Conservation (phyloP, 2,329 filamentous ascomycete genomes). For the Nemania serpens region DNA sequence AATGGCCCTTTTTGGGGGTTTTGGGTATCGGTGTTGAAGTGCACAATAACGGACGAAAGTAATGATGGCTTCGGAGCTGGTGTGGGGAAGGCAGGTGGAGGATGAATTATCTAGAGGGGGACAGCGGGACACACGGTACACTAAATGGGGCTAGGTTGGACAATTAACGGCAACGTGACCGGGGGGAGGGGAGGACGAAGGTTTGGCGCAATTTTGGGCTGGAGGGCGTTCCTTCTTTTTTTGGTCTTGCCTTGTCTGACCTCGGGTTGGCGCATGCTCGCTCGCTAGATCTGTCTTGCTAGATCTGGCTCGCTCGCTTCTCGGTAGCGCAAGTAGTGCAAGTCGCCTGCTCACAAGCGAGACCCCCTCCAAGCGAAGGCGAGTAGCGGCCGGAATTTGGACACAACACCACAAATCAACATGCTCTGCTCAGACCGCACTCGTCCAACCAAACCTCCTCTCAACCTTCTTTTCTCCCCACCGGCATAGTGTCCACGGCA, state of each 20-base stretch:
- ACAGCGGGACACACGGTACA: slow-evolving; percentile 22
- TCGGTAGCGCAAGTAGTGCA: slow-evolving; percentile 39
- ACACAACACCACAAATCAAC: slow-evolving; percentile 24
- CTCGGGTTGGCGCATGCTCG: slow-evolving; percentile 27
- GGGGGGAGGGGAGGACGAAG: not conserved
- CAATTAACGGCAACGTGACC: slow-evolving; percentile 8
- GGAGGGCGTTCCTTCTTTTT: slow-evolving; percentile 13
- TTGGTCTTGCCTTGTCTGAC: slow-evolving; percentile 25
- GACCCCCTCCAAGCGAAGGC: slow-evolving; percentile 40
- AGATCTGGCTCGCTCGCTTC: slow-evolving; percentile 40
- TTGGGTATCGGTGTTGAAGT: not conserved
- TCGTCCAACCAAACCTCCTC: not conserved
- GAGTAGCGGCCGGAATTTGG: slow-evolving; percentile 14
- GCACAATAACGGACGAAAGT: not conserved
- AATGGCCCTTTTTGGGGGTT: slow-evolving; percentile 1
- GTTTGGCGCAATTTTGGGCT: slow-evolving; percentile 21
- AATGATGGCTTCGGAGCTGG: slow-evolving; percentile 20
- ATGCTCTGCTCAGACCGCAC: slow-evolving; percentile 9
- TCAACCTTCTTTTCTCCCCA: not conserved
- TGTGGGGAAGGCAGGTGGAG: slow-evolving; percentile 16
- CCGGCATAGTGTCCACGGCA: not conserved
- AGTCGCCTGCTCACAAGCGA: slow-evolving; percentile 43
- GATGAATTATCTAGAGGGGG: not conserved
- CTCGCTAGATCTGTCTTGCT: slow-evolving; percentile 19
- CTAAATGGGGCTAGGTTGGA: slow-evolving; percentile 27